Base-by-base conservation (phyloP, 2,329 filamentous ascomycete genomes). In the Phaeoacremonium minimum region DNA sequence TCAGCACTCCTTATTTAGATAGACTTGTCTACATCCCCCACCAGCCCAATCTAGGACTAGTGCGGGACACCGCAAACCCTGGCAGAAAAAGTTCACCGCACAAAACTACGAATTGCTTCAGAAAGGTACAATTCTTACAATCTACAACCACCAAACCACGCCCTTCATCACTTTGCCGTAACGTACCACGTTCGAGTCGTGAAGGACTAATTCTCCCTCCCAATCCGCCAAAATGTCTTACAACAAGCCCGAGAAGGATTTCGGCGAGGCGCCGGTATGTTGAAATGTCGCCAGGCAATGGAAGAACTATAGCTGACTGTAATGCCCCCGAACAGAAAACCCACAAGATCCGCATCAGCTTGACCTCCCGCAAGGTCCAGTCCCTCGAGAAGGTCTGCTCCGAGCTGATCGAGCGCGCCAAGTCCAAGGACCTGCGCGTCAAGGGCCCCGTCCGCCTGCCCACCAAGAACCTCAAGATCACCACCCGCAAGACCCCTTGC, bases 301-400 rank as follows among this genome's bases (percentile, higher is more conserved):
- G n/a, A 29, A 18, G 16, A 34, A 15, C 5, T 7, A 14, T 20
- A 15, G 13, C 15, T 17, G 15, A 22, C n/a, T n/a, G n/a, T n/a
- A n/a, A n/a, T n/a, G n/a, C 38, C 41, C 50, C 35, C 42, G 46
- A 53, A 52, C 52, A 85, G 80, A 94, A 95, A 83, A 85, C 85
- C 76, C 88, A 95, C 84, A 89, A 90, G 76, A 95, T 95, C 80
- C 87, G 91, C 67, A 96, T 97, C 80, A 97, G 91, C 69, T 80
- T 96, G 60, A 93, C 90, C 68, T 87, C 80, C 60, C 87, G 87
- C 77, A 96, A 96, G 76, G 91, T 97, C 64, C 75, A 83, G 64
- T 83, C 89, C 55, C 87, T 97, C 64, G 93, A 97, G 83, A 95
- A 95, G 77, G 91, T 97, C 67, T 96, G 88, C 82, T 77, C 82